phyloP scores from a whole-genome alignment of 2,329 filamentous ascomycete genomes.

The Beauveria sp. region DNA sequence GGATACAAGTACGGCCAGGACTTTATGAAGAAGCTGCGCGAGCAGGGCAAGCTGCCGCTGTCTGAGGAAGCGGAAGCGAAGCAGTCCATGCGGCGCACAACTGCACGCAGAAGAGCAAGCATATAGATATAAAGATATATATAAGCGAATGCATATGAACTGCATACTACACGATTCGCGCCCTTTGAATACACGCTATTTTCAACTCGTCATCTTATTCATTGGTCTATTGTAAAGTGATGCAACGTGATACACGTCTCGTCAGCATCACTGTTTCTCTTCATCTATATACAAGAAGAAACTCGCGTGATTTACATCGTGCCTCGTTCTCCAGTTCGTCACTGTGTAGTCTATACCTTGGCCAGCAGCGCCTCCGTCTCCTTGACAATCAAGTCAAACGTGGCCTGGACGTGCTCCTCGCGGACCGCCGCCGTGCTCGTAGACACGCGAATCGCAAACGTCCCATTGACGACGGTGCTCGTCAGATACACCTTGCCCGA shows the following conservation, averaged over 20 bases:
- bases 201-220: background rate
- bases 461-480: conserved; percentile 61
- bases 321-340: background rate
- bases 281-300: background rate
- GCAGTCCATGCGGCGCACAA: conserved; percentile 66
- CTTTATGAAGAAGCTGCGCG: conserved; percentile 68
- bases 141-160: background rate
- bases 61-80: conserved; percentile 69
- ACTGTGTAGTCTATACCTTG: background rate
- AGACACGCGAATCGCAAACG: conserved; percentile 75
- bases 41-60: conserved; percentile 65
- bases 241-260: background rate
- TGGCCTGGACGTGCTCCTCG: conserved; percentile 63
- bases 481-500: conserved; percentile 78
- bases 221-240: background rate
- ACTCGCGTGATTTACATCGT: background rate
- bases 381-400: conserved; percentile 67
- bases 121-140: conserved; percentile 39
- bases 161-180: background rate
- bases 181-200: background rate
- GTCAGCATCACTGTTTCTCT: background rate
- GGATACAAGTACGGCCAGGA: conserved; percentile 81
- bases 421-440: conserved; percentile 60
- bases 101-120: conserved; percentile 72
- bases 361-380: conserved; percentile 39